A percentile compares a stretch with the other conserved stretches of the same genome.
Evolutionary conservation across 148 eudicot species (phyloP).

Genomic region (Chenopodium suecicum): DNA sequence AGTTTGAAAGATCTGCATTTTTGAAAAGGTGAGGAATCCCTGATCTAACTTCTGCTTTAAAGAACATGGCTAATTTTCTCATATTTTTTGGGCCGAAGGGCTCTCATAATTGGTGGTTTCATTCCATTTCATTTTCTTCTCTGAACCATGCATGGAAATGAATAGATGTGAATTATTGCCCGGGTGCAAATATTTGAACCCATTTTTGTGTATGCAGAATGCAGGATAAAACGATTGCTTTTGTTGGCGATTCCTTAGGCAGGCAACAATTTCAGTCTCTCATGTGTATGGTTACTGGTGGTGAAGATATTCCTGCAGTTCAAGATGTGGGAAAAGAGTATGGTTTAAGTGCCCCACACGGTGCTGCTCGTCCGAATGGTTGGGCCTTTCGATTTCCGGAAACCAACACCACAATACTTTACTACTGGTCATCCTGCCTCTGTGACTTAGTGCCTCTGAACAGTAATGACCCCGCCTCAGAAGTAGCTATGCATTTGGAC

Average conservation of each 20-base stretch:
- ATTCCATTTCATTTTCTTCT: neutral
- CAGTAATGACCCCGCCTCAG: constrained; percentile 28
- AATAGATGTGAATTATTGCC: neutral
- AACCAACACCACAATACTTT: constrained; percentile 63
- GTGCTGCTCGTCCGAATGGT: constrained; percentile 54
- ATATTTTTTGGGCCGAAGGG: constrained; percentile 1
- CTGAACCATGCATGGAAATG: constrained; percentile 6
- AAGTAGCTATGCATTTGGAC: constrained; percentile 65
- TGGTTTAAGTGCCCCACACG: constrained; percentile 38
- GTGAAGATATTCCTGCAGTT: constrained; percentile 46
- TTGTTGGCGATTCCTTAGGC: constrained; percentile 65
- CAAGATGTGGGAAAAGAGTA: constrained; percentile 47
- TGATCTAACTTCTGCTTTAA: neutral
- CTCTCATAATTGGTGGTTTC: neutral
- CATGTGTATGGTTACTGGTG: constrained; percentile 69
- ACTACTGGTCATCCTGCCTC: constrained; percentile 59
- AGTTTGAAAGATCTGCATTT: constrained; percentile 43
- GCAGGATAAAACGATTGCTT: constrained; percentile 70
- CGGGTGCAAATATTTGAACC: neutral
- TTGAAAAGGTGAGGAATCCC: constrained; percentile 40
- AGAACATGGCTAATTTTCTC: neutral
- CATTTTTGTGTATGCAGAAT: constrained; percentile 32
- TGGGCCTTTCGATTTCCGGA: constrained; percentile 56
- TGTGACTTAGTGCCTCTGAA: constrained; percentile 49
- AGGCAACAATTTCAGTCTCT: constrained; percentile 69